phyloP scores from a whole-genome alignment of 2,329 filamentous ascomycete species.

The Colletotrichum tropicicola region DNA sequence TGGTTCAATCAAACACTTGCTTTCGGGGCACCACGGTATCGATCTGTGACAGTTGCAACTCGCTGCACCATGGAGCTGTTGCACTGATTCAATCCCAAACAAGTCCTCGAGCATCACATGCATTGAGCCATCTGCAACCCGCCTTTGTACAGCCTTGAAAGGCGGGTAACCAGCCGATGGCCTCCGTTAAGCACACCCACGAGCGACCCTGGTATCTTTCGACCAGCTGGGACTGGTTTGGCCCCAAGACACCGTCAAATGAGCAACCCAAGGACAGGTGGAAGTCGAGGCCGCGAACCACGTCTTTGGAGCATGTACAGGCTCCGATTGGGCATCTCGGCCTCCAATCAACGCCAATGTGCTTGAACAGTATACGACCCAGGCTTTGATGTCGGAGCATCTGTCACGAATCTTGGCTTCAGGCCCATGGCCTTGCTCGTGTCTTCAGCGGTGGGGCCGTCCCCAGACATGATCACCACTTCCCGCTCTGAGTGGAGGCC shows the following conservation, averaged over 20 bases:
- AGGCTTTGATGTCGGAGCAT: too few species aligned
- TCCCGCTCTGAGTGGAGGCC: neutral
- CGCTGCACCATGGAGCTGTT: neutral
- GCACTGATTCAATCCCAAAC: conserved; percentile 10
- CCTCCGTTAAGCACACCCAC: neutral
- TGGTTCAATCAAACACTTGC: conserved; percentile 10
- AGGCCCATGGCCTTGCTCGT: neutral
- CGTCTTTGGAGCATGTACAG: neutral
- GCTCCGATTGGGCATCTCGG: neutral
- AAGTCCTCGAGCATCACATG: neutral
- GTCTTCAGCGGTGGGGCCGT: neutral
- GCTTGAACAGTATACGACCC: neutral
- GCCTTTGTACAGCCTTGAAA: neutral
- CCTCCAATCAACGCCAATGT: too few species aligned
- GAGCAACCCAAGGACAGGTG: neutral
- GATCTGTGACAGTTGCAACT: neutral
- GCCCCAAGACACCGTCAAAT: neutral
- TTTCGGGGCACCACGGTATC: neutral
- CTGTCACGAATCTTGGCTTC: neutral
- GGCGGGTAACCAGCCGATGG: neutral
- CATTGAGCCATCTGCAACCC: neutral
- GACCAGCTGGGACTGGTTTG: neutral
- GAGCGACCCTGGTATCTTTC: neutral
- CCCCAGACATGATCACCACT: neutral
- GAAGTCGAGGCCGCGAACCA: neutral